Percentiles rank a stretch among this genome's conserved stretches.
These are phyloP conservation scores for Pseudopithomyces maydicus DNA, from an alignment of 2,329 filamentous ascomycete species.

Conservation along the genomic window DNA sequence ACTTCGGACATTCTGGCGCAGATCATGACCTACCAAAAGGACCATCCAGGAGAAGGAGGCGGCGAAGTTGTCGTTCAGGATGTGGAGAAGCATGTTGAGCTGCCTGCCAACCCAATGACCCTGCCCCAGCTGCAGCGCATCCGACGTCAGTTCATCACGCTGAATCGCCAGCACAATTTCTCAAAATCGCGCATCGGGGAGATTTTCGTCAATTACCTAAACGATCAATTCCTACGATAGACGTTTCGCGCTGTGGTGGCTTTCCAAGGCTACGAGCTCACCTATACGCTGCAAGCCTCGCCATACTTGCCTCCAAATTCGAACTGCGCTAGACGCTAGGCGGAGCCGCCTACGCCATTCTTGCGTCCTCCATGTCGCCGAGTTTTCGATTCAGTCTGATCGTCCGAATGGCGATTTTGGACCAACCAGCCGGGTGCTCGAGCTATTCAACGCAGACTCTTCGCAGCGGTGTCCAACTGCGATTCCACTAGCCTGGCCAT, in stretches of 20 bases:
- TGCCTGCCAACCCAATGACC: slow-evolving; percentile 70
- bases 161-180: slow-evolving; percentile 70
- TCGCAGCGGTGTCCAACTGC: neutral
- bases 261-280: neutral
- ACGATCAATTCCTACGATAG: slow-evolving; percentile 42
- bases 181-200: slow-evolving; percentile 45
- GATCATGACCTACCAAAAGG: slow-evolving; percentile 70
- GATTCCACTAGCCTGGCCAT: neutral
- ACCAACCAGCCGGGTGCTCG: neutral
- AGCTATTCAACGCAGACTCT: neutral
- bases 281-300: neutral
- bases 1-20: slow-evolving; percentile 77
- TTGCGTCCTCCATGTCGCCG: slow-evolving; percentile 11
- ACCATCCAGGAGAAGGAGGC: slow-evolving; percentile 66
- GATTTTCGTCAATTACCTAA: slow-evolving; percentile 47
- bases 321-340: neutral
- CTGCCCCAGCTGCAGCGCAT: slow-evolving; percentile 78
- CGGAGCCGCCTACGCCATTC: slow-evolving; percentile 8
- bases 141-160: slow-evolving; percentile 74
- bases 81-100: slow-evolving; percentile 63
- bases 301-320: neutral
- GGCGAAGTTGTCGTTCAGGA: slow-evolving; percentile 61
- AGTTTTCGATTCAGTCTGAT: neutral
- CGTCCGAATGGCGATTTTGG: neutral
- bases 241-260: neutral